Evolutionary conservation across 495 filamentous ascomycete genomes (phyloP), one percentile per base, ranked within the genome.

Genomic region (Penicillium mononematosum): DNA sequence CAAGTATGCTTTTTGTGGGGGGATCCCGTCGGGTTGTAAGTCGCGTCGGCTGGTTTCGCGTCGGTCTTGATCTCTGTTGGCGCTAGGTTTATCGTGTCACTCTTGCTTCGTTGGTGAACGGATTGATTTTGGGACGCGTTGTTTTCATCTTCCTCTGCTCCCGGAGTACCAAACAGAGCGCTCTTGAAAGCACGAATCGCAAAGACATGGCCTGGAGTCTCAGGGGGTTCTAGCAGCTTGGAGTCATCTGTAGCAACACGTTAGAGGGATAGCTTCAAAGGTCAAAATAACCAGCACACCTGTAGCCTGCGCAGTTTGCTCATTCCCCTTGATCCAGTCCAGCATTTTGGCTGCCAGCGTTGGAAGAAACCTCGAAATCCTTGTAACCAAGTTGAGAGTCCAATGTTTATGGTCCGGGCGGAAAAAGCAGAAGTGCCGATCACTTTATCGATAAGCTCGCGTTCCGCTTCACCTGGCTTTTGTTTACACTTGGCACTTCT

Each of bases 161-260:
- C 83, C 17, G 91, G 90, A 3, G 90, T 93, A 34, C 95, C 94
- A 77, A 96, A 98, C 36, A 98, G 70, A 17, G 89, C 92, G 53
- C 88, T 92, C 64, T 89, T 94, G 72, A 98, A 85, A 17, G 94
- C 95, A 64, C 92, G 91, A 55, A 94, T 83, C 12, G 92, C 93
- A 75, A 98, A 98, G 2, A 96, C 83, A 22, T 92, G 91, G 25
- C 91, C 95, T 11, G 94, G 95, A 6, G 94, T 98, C 59, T 96
- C 90, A 56, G 93, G 94, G 8, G 82, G 79, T 44, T 96, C 91
- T 45, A 68, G 53, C 34, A 73, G 55, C 57, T 65, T 74, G 31
- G 74, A 72, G 58, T 70, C 66, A 57, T 73, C 75, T 77, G 27
- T 47, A 50, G 32, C 2, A 45, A 54, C 22, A 52, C 41, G 45